Base-by-base conservation (phyloP, 2,329 filamentous ascomycete species). In the Trichophyton simii region DNA sequence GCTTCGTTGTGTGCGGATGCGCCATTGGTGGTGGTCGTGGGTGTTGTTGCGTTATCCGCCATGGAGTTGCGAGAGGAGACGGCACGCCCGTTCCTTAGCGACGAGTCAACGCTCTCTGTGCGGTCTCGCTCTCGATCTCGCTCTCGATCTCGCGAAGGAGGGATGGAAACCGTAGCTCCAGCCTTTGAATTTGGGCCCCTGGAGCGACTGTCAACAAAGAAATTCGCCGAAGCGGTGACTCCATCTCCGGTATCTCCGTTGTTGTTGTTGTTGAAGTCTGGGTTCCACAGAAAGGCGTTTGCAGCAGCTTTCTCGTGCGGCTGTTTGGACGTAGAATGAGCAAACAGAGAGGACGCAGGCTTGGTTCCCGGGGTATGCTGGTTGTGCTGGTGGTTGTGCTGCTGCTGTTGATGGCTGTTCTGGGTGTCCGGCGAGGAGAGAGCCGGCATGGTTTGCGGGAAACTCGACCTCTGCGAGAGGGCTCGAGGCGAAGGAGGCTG, bases 151-250 rank as follows among this genome's bases (percentile, higher is more conserved):
- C 36, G 25, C 46, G 28, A 34, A 15, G 58, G 55, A 18, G 63
- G 59, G 11, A 36, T 15, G 20, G 58, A 48, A 18, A 34, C 44
- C 11, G 41, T 50, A 28, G 41, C 58, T 22, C 38, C 36, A 54
- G 62, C 57, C 41, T 72, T 78, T 82, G 75, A 85, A 82, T 63
- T 62, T 31, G 65, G 60, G 73, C 80, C 85, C 69, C 82, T 80
- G 72, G 77, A 76, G 41, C 73, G 61, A 34, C 71, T 69, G 58
- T 72, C 72, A 65, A 73, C 63, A 63, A 75, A 68, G 61, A 72
- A 75, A 63, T 77, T 74, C 64, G 72, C 71, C 60, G 72, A 69
- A 44, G 71, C 62, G 59, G 77, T 75, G 59, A 73, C 65, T 20
- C 42, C 44, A 60, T 73, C 69, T 59, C 68, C 73, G n/a, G 71